Conservation (phyloP, 768 basidiomycete species). For the Agaricus blazei region DNA sequence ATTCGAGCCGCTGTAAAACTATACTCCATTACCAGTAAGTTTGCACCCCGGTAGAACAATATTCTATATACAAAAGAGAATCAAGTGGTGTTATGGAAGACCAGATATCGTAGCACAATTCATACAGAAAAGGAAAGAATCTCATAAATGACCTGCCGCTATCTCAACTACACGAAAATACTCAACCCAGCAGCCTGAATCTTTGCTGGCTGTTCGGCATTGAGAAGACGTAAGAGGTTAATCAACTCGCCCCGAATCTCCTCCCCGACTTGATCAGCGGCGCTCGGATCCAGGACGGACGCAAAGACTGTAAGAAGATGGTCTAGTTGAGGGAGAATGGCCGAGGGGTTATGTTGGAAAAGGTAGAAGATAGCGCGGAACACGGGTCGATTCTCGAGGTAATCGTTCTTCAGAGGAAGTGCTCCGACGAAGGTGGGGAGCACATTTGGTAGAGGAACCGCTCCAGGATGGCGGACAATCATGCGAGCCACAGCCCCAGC, state of each 20-base stretch:
- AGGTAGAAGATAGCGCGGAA: conserved; percentile 88
- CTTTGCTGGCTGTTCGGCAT: conserved; percentile 69
- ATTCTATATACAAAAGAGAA: conserved; percentile 1
- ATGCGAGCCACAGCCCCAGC: conserved; percentile 88
- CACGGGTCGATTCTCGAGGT: conserved; percentile 83
- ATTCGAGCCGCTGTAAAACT: not conserved
- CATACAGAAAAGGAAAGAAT: conserved; percentile 15
- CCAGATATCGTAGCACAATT: conserved; percentile 10
- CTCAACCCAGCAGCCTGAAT: conserved; percentile 76
- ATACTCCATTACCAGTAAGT: not conserved
- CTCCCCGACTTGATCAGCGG: conserved; percentile 72
- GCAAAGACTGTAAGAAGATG: conserved; percentile 74
- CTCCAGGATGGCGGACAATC: conserved; percentile 71
- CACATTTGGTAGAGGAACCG: conserved; percentile 87
- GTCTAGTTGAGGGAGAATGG: conserved; percentile 74
- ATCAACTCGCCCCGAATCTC: conserved; percentile 76
- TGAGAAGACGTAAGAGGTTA: conserved; percentile 65
- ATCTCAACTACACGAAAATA: conserved; percentile 36
- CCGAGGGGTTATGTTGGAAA: conserved; percentile 69
- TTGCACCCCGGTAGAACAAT: not conserved
- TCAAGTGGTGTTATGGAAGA: conserved; percentile 8
- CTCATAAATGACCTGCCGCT: conserved; percentile 12
- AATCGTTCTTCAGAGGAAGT: conserved; percentile 85
- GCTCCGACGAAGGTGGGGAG: conserved; percentile 78
- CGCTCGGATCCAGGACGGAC: conserved; percentile 73